Evolutionary conservation across 2,329 filamentous ascomycete genomes (phyloP), one percentile per base, ranked within the genome.

Genomic region (Aureobasidium sp.): DNA sequence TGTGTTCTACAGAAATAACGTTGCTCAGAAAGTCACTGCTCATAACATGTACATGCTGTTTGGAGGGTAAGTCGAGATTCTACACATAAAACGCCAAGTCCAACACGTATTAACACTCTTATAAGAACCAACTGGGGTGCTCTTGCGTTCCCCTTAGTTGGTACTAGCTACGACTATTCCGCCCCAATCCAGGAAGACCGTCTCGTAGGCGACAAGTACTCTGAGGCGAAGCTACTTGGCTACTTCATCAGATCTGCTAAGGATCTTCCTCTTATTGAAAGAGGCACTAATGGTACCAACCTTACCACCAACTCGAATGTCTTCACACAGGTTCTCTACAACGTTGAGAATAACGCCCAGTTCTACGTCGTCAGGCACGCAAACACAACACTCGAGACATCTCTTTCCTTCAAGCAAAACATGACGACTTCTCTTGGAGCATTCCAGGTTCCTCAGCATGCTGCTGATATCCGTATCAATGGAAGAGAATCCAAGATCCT

Each of bases 91-190:
- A n/a, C n/a, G n/a, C n/a, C n/a, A n/a, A n/a, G n/a, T n/a, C n/a
- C n/a, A n/a, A n/a, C n/a, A n/a, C n/a, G n/a, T n/a, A n/a, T n/a
- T n/a, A n/a, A n/a, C n/a, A n/a, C n/a, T n/a, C n/a, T n/a, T n/a
- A n/a, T n/a, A n/a, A n/a, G n/a, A n/a, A 91, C 88, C 0, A 90
- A 87, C 68, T 90, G 87, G 88, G 88, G 88, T 4, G 84, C 84
- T 59, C 78, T 88, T 42, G 85, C 87, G 16, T 84, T 84, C 3
- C 87, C 88, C 0, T 84, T 88, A 0, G 87, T 64, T 20, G 87
- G 84, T 2, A 87, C 85, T 3, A 89, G 86, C 33, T 91, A 91
- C 69, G 89, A 91, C 72, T 91, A 91, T 72, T 88, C 85, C 10
- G 85, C 87, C 2, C 88, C 88, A 0, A 86, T 91, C 13, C 85